Percentiles rank a stretch among this genome's conserved stretches.
phyloP scores from a whole-genome alignment of 306 rosid species.

The Hippophae rhamnoides region DNA sequence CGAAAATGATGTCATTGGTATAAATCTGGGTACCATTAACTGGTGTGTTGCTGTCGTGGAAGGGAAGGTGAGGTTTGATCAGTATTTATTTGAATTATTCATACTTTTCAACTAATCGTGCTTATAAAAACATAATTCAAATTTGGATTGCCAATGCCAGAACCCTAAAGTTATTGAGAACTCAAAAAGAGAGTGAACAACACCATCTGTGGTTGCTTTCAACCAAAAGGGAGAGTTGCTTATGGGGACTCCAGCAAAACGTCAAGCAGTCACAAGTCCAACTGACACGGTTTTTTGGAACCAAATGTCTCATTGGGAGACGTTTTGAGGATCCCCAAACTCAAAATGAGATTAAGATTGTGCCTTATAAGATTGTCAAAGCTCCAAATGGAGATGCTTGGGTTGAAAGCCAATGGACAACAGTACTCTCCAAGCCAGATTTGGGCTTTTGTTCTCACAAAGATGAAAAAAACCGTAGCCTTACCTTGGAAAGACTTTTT shows the following conservation, averaged over 20 bases:
- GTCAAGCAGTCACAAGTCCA: constrained; percentile 88
- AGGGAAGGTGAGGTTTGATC: constrained; percentile 42
- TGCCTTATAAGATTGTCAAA: constrained; percentile 79
- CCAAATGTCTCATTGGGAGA: constrained; percentile 87
- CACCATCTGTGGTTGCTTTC: constrained; percentile 94
- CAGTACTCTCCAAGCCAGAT: constrained; percentile 85
- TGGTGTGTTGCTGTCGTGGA: constrained; percentile 89
- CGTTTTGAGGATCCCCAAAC: constrained; percentile 86
- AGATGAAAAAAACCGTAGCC: constrained; percentile 92
- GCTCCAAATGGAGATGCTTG: constrained; percentile 96
- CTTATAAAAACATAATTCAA: background rate
- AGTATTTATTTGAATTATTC: background rate
- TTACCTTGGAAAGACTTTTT: constrained; percentile 70
- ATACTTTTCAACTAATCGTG: too few species aligned
- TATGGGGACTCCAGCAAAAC: constrained; percentile 92
- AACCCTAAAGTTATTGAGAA: constrained; percentile 81
- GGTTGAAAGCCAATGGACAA: constrained; percentile 90
- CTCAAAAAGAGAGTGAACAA: constrained; percentile 78
- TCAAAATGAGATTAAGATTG: constrained; percentile 96
- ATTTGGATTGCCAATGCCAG: constrained; percentile 16
- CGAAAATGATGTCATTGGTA: constrained; percentile 78
- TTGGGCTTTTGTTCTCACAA: constrained; percentile 76
- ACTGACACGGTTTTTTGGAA: constrained; percentile 78
- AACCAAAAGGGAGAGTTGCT: constrained; percentile 85
- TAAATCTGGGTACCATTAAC: constrained; percentile 91